A percentile compares a stretch with the other conserved stretches of the same genome.
Evolutionary conservation across 176 grass and related monocot genomes (phyloP).

Genomic region (Eremochloa ophiuroides): DNA sequence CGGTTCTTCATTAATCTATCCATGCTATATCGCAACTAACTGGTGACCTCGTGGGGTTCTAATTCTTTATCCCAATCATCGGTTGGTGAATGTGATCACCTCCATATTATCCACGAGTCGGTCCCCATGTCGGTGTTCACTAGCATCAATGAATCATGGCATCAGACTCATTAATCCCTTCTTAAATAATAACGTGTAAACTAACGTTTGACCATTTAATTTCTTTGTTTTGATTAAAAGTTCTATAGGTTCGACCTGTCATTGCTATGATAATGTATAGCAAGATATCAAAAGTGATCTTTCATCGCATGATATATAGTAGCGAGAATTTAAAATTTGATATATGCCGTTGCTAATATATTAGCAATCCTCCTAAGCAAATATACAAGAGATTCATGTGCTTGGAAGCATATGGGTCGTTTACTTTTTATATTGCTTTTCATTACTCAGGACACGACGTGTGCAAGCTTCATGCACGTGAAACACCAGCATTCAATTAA

Average conservation of each 20-base stretch:
- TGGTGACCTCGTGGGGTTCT: background rate
- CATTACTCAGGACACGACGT: background rate
- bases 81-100: background rate
- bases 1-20: background rate
- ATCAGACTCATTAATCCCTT: background rate
- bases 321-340: no score
- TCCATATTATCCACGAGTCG: background rate
- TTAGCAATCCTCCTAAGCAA: background rate
- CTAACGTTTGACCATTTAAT: background rate
- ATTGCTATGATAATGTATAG: background rate
- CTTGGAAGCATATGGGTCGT: background rate
- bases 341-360: background rate
- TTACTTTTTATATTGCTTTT: background rate
- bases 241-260: background rate
- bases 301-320: background rate
- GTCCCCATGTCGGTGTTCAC: background rate
- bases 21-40: background rate
- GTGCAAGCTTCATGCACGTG: background rate
- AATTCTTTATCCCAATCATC: conserved; percentile 7
- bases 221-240: background rate
- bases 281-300: background rate
- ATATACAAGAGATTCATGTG: background rate
- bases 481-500: background rate
- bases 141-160: background rate
- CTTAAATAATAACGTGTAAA: background rate